Evolutionary conservation across 805 yeast species (phyloP), one percentile per base, ranked within the genome.

Genomic region (Wickerhamomyces mucosus): DNA sequence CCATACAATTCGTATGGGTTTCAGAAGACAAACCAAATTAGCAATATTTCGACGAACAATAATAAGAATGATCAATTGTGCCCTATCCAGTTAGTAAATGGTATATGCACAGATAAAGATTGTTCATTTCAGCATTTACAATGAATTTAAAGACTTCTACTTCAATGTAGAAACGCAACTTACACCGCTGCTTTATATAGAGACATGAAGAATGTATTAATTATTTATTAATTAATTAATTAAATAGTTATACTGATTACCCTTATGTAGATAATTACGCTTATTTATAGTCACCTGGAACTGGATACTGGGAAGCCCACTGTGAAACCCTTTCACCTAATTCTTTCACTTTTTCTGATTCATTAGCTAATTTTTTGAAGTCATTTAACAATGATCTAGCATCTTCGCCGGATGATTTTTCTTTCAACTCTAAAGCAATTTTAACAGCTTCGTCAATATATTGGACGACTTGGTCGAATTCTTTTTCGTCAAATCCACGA

Each of bases 401-500:
- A 43, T 65, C 65, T 22, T 55, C 60, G 41, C 83, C 85, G 37
- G 66, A 48, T 48, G 75, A 78, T 49, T 67, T 59, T 15, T 67
- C 46, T 58, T 78, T 79, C 53, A 82, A 64, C 19, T 62, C 65
- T 34, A 68, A 57, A 16, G 95, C 72, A 45, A 83, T 65, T 32
- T 71, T 67, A 37, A 83, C 86, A 22, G 96, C 94, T 44, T 64
- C 60, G 53, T 81, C 82, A 50, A 89, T 82, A 65, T 71, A 85
- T 33, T 66, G 71, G 26, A 88, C 89, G 35, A 89, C 92, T 54
- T 71, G 69, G 40, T 67, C 75, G 53, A 89, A 89, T 50, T 89
- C 97, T 35, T 63, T 69, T 39, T 68, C 71, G 32, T 73, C 73
- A 53, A 89, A 79, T 28, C 96, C 96, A 66, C 98, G 78, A 32